These are phyloP conservation scores for Willaertia magna DNA, from an alignment of 208 protist species.

Conservation along the genomic window DNA sequence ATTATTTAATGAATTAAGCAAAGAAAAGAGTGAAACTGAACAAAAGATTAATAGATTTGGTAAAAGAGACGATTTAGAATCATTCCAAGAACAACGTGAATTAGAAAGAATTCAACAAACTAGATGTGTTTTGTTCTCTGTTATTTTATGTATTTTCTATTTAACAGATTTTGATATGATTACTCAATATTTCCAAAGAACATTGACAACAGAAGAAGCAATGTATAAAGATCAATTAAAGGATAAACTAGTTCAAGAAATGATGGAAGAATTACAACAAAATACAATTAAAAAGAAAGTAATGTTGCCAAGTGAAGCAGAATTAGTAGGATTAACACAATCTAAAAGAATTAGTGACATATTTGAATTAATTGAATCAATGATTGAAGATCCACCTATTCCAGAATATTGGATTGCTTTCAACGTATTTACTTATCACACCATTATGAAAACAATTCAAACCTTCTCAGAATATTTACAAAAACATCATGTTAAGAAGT, in stretches of 20 bases:
- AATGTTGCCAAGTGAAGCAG: background rate
- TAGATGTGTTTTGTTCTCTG: background rate
- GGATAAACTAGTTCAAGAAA: no score
- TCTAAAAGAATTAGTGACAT: background rate
- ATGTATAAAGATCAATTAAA: background rate
- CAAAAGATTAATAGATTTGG: background rate
- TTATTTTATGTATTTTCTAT: background rate
- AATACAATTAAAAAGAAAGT: background rate
- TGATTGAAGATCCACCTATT: background rate
- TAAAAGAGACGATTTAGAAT: background rate
- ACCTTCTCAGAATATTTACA: background rate
- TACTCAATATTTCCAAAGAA: background rate
- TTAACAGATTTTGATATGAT: background rate
- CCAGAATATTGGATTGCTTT: constrained; percentile 8
- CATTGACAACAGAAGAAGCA: background rate
- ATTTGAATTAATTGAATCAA: background rate
- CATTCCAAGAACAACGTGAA: background rate
- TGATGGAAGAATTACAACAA: background rate
- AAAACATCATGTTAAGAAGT: background rate
- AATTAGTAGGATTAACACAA: background rate
- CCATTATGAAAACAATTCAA: background rate
- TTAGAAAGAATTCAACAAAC: background rate
- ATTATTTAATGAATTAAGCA: background rate
- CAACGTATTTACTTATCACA: background rate
- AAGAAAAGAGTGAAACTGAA: background rate